Percentiles rank a stretch among this genome's conserved stretches.
Evolutionary conservation across 306 rosid species (phyloP).

Genomic region (Quercus suber): DNA sequence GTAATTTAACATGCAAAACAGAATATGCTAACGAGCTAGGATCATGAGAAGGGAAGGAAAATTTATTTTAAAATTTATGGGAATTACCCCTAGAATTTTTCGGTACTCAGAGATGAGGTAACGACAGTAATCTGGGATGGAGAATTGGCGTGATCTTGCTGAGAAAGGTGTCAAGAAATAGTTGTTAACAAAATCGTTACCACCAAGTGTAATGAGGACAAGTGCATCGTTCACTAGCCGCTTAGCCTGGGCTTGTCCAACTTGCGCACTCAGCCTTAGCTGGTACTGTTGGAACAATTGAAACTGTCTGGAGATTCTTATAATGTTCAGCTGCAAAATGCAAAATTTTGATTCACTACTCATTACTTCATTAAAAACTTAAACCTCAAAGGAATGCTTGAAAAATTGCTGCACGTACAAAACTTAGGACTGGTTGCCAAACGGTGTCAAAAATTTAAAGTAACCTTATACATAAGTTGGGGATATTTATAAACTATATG

Average conservation of each 20-base stretch:
- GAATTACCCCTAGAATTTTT: conserved; percentile 38
- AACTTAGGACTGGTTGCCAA: no score
- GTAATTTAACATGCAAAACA: no score
- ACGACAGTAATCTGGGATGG: conserved; percentile 42
- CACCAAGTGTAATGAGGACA: conserved; percentile 55
- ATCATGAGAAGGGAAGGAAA: no score
- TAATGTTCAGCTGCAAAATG: conserved; percentile 30
- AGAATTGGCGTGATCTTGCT: conserved; percentile 48
- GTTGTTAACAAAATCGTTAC: conserved; percentile 70
- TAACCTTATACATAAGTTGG: no score
- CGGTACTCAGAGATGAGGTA: conserved; percentile 49
- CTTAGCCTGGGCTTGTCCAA: conserved; percentile 35
- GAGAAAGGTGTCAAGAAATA: conserved; percentile 46
- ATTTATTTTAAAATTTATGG: no score
- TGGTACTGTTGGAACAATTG: conserved; percentile 42
- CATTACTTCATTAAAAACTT: no score
- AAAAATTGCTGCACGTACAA: no score
- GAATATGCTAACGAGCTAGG: no score
- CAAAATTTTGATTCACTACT: not conserved
- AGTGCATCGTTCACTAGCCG: conserved; percentile 37
- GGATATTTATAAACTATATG: no score
- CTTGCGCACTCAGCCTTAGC: conserved; percentile 30
- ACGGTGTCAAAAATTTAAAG: no score
- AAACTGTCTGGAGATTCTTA: conserved; percentile 49
- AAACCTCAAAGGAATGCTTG: no score